Evolutionary conservation across 495 filamentous ascomycete species (phyloP).

Genomic region (Penicillium ochrochloron): DNA sequence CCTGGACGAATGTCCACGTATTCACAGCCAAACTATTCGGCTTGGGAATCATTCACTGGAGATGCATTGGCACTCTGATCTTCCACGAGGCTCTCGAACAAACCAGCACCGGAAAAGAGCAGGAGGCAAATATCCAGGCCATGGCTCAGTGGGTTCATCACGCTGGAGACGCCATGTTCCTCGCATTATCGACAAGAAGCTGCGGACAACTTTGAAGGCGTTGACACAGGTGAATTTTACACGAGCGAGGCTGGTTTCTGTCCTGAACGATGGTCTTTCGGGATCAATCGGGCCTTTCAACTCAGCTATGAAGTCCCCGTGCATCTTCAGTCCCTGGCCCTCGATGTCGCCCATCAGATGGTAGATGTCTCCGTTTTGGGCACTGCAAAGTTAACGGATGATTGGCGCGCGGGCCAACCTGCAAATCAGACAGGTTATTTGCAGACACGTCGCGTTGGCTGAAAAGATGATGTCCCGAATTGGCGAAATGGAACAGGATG

Average conservation of each 20-base stretch:
- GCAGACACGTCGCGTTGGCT: too few relatives aligned
- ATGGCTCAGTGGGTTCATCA: background rate
- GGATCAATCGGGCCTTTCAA: background rate
- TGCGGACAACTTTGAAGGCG: background rate
- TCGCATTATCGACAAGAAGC: background rate
- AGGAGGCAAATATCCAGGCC: background rate
- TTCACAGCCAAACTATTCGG: background rate
- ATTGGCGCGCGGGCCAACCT: background rate
- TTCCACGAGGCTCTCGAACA: background rate
- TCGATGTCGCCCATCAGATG: background rate
- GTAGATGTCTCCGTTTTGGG: background rate
- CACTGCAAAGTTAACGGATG: background rate
- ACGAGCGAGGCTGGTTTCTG: background rate
- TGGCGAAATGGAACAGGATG: too few relatives aligned
- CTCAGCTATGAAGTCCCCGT: background rate
- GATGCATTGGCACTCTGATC: background rate
- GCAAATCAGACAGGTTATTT: too few relatives aligned
- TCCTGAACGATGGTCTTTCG: background rate
- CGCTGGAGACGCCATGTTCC: background rate
- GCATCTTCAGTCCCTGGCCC: background rate
- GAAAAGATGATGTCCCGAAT: too few relatives aligned
- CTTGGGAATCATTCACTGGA: background rate
- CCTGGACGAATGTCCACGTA: background rate
- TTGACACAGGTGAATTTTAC: background rate
- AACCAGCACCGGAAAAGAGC: background rate